Conservation (phyloP, 306 rosid genomes). For the Vigna trinervia region DNA sequence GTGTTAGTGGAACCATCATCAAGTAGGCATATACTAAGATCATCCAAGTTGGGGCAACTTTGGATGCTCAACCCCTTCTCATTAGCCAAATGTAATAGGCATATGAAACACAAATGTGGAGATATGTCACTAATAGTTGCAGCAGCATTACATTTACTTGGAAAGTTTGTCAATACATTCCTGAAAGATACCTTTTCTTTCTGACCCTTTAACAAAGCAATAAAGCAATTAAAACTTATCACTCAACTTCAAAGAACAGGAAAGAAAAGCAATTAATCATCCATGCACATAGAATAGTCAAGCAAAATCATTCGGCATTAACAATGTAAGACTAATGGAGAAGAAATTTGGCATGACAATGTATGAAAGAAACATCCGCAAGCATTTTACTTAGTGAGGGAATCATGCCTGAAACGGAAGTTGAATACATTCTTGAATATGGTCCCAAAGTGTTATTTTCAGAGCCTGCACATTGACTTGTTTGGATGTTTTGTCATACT, state of each 20-base stretch:
- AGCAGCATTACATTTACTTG: conserved; percentile 72
- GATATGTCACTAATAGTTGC: conserved; percentile 64
- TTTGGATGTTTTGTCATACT: conserved; percentile 86
- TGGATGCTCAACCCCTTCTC: conserved; percentile 80
- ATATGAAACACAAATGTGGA: conserved; percentile 89
- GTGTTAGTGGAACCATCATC: conserved; percentile 29
- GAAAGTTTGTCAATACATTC: conserved; percentile 70
- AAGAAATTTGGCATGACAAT: not conserved
- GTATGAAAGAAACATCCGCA: not conserved
- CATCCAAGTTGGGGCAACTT: conserved; percentile 67
- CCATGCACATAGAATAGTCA: not conserved
- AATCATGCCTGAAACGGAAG: conserved; percentile 58
- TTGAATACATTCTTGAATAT: conserved; percentile 62
- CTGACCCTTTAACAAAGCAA: conserved; percentile 49
- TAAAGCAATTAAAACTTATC: conserved; percentile 27
- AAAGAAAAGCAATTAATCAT: not conserved
- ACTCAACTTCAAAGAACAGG: conserved; percentile 18
- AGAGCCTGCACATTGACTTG: conserved; percentile 90
- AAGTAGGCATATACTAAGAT: conserved; percentile 61
- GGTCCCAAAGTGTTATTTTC: conserved; percentile 79
- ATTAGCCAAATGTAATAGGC: conserved; percentile 87
- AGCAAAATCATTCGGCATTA: conserved; percentile 12
- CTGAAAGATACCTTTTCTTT: conserved; percentile 65
- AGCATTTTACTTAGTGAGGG: conserved; percentile 28
- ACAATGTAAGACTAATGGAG: conserved; percentile 5